Evolutionary conservation across 108 stramenopile genomes (phyloP), one percentile per base, ranked within the genome.

Genomic region (Nitzschia palea): DNA sequence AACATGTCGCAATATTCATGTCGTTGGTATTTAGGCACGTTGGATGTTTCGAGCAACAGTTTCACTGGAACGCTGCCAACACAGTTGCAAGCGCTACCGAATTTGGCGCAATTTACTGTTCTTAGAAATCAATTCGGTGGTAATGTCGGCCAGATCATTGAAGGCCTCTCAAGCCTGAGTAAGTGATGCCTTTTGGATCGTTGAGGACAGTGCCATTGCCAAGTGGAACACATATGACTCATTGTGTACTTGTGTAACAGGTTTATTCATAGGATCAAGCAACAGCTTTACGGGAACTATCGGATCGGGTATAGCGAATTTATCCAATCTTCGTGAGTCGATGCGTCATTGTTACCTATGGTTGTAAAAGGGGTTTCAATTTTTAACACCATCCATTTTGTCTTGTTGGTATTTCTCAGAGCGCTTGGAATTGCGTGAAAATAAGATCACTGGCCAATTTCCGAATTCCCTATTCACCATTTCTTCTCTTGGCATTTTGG

Each of bases 321-420:
- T 42, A 42, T 12, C 40, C 14, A 14, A 14, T 14, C 14, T 14
- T 14, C 40, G 9, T 14, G 14, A 9, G 12, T 42, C 40, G 9
- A 42, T 42, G 9, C 12, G 14, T 14, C 14, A 12, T 42, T 42
- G 30, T 9, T 55, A 55, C 54, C 10, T 12, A 25, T 29, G 20
- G 25, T 17, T 55, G 4, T 27, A 29, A 29, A 55, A 55, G 54
- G 25, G 6, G 5, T 55, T 5, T 51, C 18, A n/a, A 20, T 6
- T 10, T n/a, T 10, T 6, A 20, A n/a, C 17, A 22, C 48, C 20
- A 5, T 18, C n/a, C 48, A 9, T 9, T 6, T n/a, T 50, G 22
- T 50, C 22, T 50, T 50, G 48, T n/a, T n/a, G 14, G n/a, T 50
- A 5, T n/a, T 23, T 50, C 17, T 23, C 54, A 55, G 54, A 55